phyloP scores from a whole-genome alignment of 371 early-diverging fungal species.

The Haplosporangium sp. region DNA sequence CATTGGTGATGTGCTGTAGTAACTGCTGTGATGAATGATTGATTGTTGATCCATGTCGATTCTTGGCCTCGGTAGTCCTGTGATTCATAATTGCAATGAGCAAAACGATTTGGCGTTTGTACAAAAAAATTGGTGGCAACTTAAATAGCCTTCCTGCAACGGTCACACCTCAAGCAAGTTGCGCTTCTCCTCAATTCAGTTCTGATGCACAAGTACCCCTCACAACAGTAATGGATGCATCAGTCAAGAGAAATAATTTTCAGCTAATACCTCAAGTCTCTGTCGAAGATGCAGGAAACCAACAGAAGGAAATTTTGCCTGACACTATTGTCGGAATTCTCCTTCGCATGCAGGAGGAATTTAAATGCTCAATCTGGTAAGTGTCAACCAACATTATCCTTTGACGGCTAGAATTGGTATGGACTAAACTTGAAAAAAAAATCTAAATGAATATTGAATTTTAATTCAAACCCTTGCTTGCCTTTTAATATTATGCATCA shows the following conservation, averaged over 20 bases:
- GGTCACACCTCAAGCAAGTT: neutral
- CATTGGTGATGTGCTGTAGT: neutral
- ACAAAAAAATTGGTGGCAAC: conserved; percentile 23
- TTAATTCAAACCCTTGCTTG: neutral
- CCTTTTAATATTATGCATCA: neutral
- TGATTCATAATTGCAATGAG: conserved; percentile 28
- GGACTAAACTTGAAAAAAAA: neutral
- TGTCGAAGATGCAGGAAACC: neutral
- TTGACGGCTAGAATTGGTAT: too few species aligned
- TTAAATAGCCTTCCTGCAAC: neutral
- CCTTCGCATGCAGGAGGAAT: conserved; percentile 52
- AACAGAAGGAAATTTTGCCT: conserved; percentile 39
- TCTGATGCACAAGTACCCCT: conserved; percentile 1
- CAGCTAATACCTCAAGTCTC: neutral
- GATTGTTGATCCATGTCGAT: neutral
- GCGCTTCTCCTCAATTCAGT: too few species aligned
- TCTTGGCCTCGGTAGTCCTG: conserved; percentile 10
- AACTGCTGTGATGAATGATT: neutral
- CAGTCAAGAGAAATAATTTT: neutral
- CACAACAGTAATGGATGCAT: conserved; percentile 24
- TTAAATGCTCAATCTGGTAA: conserved; percentile 57
- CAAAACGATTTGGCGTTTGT: neutral
- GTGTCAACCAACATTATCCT: neutral
- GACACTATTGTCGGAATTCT: conserved; percentile 43
- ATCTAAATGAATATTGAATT: neutral